A percentile compares a stretch with the other conserved stretches of the same genome.
These are phyloP conservation scores for Arthrobotrys conoides DNA, from an alignment of 2,329 filamentous ascomycete genomes.

Conservation along the genomic window DNA sequence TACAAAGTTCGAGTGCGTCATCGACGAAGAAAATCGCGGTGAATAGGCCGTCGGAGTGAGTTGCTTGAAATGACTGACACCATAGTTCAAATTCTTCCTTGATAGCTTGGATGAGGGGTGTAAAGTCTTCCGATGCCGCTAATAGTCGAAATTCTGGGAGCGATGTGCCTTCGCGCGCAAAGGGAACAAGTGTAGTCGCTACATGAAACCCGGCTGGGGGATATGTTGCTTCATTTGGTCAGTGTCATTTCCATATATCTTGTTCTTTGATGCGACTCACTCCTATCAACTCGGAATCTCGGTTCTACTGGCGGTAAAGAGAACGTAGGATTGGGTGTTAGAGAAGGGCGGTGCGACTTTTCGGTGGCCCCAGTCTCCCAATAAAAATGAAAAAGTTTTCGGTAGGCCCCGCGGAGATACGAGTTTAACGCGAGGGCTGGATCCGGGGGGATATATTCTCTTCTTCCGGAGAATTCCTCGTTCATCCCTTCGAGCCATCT, in stretches of 20 bases:
- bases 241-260: not conserved
- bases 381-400: not conserved
- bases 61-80: conserved; percentile 6
- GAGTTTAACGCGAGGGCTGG: not conserved
- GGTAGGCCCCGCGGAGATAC: not conserved
- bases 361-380: conserved; percentile 1
- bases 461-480: not conserved
- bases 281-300: not conserved
- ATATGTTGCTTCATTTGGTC: conserved; percentile 65
- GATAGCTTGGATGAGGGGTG: conserved; percentile 14
- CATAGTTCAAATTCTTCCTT: conserved; percentile 39
- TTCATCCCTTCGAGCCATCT: not conserved
- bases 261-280: conserved; percentile 24
- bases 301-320: not conserved
- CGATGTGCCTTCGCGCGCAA: conserved; percentile 17
- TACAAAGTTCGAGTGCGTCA: conserved; percentile 43
- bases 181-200: conserved; percentile 68
- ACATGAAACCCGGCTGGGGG: conserved; percentile 74
- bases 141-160: not conserved
- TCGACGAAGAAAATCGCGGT: conserved; percentile 37
- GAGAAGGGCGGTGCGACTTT: too few species aligned
- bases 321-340: not conserved
- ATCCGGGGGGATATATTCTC: not conserved
- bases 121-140: not conserved
- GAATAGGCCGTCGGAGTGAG: not conserved